phyloP scores from a whole-genome alignment of 2,329 filamentous ascomycete genomes.

The Aschersonia sp. region DNA sequence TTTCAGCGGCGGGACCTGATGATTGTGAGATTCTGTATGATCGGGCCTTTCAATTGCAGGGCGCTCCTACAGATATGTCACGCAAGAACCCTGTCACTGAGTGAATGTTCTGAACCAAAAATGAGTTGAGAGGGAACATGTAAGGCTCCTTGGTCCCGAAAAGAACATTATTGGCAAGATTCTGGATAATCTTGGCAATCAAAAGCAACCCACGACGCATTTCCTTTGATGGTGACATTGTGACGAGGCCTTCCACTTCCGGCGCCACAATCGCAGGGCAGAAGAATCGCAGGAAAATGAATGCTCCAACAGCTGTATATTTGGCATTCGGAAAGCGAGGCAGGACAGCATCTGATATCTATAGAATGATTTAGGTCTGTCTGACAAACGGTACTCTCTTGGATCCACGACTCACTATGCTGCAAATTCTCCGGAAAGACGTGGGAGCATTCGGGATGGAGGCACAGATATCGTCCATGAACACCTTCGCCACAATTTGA shows the following conservation, averaged over 20 bases:
- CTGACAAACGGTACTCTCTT: not conserved
- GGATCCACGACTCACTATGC: constrained; percentile 33
- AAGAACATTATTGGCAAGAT: constrained; percentile 56
- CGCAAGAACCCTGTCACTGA: constrained; percentile 51
- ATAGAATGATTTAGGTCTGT: not conserved
- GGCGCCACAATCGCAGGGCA: constrained; percentile 59
- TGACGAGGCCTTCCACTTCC: constrained; percentile 51
- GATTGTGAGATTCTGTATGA: not conserved
- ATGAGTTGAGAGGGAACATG: constrained; percentile 58
- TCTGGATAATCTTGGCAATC: constrained; percentile 59
- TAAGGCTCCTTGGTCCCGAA: constrained; percentile 60
- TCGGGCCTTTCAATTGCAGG: not conserved
- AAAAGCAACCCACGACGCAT: constrained; percentile 54
- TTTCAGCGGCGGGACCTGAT: constrained; percentile 31
- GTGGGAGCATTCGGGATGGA: constrained; percentile 46
- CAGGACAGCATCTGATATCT: constrained; percentile 50
- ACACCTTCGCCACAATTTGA: constrained; percentile 53
- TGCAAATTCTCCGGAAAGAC: constrained; percentile 53
- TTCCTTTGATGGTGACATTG: constrained; percentile 46
- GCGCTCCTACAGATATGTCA: constrained; percentile 44
- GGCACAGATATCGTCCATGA: constrained; percentile 55
- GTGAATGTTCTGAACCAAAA: constrained; percentile 54
- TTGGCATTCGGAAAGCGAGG: constrained; percentile 53
- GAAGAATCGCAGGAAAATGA: constrained; percentile 59
- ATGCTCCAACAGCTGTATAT: constrained; percentile 57